Evolutionary conservation across 352 stramenopile species (phyloP).

Genomic region (Pythium biforme): DNA sequence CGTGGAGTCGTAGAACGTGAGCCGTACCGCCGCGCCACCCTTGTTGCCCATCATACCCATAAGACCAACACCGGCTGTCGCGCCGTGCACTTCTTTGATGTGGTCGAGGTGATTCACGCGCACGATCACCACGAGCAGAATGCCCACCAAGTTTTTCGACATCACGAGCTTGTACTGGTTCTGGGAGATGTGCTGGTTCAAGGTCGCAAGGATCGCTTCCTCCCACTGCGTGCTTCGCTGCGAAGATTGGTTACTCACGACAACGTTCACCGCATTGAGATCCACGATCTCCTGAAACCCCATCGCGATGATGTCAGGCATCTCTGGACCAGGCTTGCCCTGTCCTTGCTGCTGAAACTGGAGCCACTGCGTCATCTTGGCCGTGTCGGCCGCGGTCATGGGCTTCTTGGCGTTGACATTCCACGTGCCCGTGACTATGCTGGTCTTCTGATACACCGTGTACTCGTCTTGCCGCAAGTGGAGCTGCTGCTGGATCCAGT

Average conservation of each 20-base stretch:
- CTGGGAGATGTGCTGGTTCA: conserved; percentile 79
- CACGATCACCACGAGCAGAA: conserved; percentile 97
- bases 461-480: conserved; percentile 57
- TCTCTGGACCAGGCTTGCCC: neutral
- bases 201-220: conserved; percentile 84
- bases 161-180: conserved; percentile 73
- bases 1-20: conserved; percentile 97
- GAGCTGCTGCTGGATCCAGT: conserved; percentile 86
- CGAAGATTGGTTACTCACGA: conserved; percentile 95
- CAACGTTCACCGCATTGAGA: conserved; percentile 98
- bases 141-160: conserved; percentile 95
- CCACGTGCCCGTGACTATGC: conserved; percentile 92
- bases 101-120: conserved; percentile 62
- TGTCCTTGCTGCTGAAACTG: conserved; percentile 29
- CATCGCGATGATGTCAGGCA: conserved; percentile 68
- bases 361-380: conserved; percentile 73
- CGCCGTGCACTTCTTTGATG: conserved; percentile 88
- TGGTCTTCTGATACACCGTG: conserved; percentile 59
- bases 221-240: conserved; percentile 89
- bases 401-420: conserved; percentile 99
- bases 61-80: conserved; percentile 94
- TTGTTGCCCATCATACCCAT: conserved; percentile 99
- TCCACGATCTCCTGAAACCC: conserved; percentile 99
- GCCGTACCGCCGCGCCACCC: conserved; percentile 93
- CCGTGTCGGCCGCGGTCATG: conserved; percentile 48